These are phyloP conservation scores for Roridomyces roridus DNA, from an alignment of 768 basidiomycete genomes.

Conservation along the genomic window DNA sequence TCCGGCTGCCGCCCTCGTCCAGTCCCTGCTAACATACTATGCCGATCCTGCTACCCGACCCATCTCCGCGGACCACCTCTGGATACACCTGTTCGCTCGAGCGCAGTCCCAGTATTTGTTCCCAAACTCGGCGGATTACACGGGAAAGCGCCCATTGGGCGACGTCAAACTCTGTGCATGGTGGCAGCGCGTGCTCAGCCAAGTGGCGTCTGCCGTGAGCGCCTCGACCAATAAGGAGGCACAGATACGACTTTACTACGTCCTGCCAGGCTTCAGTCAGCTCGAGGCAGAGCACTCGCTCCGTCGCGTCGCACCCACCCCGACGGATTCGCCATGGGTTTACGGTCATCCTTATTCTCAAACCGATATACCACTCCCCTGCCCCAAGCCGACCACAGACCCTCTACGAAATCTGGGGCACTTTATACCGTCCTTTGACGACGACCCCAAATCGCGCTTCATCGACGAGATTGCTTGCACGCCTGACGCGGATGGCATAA, in stretches of 20 bases:
- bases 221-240: slow-evolving; percentile 33
- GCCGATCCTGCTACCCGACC: slow-evolving; percentile 69
- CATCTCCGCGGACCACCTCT: slow-evolving; percentile 59
- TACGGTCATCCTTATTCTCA: slow-evolving; percentile 84
- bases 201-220: slow-evolving; percentile 53
- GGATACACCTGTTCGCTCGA: slow-evolving; percentile 90
- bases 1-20: slow-evolving; percentile 74
- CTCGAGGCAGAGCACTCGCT: slow-evolving; percentile 70
- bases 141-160: slow-evolving; percentile 73
- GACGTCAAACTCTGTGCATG: slow-evolving; percentile 87
- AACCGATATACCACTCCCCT: slow-evolving; percentile 55
- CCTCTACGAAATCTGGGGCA: slow-evolving; percentile 61
- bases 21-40: slow-evolving; percentile 69
- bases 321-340: slow-evolving; percentile 51
- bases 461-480: slow-evolving; percentile 88
- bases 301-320: slow-evolving; percentile 38
- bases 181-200: slow-evolving; percentile 85
- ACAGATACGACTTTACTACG: slow-evolving; percentile 54
- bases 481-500: slow-evolving; percentile 61
- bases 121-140: slow-evolving; percentile 78
- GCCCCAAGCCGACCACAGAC: slow-evolving; percentile 37
- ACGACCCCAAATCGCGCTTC: slow-evolving; percentile 95
- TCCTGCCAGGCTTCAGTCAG: slow-evolving; percentile 74
- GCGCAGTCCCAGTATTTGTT: slow-evolving; percentile 94
- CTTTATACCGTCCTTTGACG: slow-evolving; percentile 90